These are phyloP conservation scores for Annulohypoxylon maeteangense DNA, from an alignment of 495 filamentous ascomycete species.

Conservation along the genomic window DNA sequence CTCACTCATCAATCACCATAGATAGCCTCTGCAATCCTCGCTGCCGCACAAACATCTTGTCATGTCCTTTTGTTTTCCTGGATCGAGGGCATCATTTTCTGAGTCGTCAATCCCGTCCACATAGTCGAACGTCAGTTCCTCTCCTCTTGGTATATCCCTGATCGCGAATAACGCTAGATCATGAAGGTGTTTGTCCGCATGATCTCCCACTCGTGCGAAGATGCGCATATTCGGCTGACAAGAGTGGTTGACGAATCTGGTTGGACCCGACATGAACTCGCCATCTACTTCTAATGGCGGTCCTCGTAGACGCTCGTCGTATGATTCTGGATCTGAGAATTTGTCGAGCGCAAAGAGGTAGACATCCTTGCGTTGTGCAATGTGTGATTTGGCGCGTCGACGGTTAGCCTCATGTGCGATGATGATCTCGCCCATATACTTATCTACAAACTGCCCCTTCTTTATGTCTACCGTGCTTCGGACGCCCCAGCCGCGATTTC, in stretches of 20 bases:
- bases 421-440: slow-evolving; percentile 90
- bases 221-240: slow-evolving; percentile 80
- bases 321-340: slow-evolving; percentile 64
- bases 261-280: slow-evolving; percentile 66
- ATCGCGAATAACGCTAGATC: slow-evolving; percentile 88
- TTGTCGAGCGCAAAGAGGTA: slow-evolving; percentile 92
- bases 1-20: slow-evolving; percentile 62
- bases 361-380: slow-evolving; percentile 63
- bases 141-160: slow-evolving; percentile 70
- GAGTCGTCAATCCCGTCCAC: slow-evolving; percentile 63
- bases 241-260: slow-evolving; percentile 79
- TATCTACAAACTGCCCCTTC: slow-evolving; percentile 86
- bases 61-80: slow-evolving; percentile 58
- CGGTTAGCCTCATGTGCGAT: slow-evolving; percentile 72
- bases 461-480: slow-evolving; percentile 73
- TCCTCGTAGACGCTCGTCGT: slow-evolving; percentile 53
- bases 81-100: slow-evolving; percentile 62
- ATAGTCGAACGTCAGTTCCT: slow-evolving; percentile 92
- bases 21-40: slow-evolving; percentile 70
- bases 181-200: slow-evolving; percentile 78
- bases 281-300: slow-evolving; percentile 65
- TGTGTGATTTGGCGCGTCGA: slow-evolving; percentile 65
- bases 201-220: slow-evolving; percentile 82
- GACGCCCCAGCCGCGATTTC: slow-evolving; percentile 83
- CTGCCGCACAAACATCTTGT: slow-evolving; percentile 76